Evolutionary conservation across 768 basidiomycete species (phyloP), one percentile per base, ranked within the genome.

Genomic region (Crucibulum laeve): DNA sequence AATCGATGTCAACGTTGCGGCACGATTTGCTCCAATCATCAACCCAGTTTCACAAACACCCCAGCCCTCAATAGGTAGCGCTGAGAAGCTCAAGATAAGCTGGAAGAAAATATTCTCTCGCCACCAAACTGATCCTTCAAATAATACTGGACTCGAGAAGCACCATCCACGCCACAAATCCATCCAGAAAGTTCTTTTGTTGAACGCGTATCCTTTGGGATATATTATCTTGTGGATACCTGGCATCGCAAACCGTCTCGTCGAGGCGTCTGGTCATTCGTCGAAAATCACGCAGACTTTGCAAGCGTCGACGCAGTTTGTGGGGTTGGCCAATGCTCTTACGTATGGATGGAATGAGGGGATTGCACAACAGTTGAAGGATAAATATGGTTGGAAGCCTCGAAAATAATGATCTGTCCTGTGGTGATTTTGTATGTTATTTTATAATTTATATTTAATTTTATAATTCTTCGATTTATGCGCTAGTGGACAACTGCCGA

Each of bases 341-440:
- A 43, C 42, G 17, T 43, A 43, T 25, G 42, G 42, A 36, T 43
- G 42, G 42, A 43, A 43, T 13, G 42, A 43, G 36, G 11, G 14
- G 30, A 35, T 43, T 6, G 32, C 42, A n/a, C 28, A n/a, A 30
- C 28, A 42, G 81, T 91, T 49, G n/a, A n/a, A n/a, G n/a, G n/a
- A n/a, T n/a, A n/a, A n/a, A n/a, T n/a, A n/a, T n/a, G n/a, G n/a
- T n/a, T n/a, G n/a, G n/a, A n/a, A n/a, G n/a, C n/a, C n/a, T n/a
- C n/a, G n/a, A n/a, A n/a, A n/a, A n/a, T n/a, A n/a, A n/a, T n/a
- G n/a, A n/a, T n/a, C n/a, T n/a, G n/a, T n/a, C n/a, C n/a, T n/a
- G n/a, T n/a, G n/a, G n/a, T n/a, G n/a, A n/a, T n/a, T n/a, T n/a
- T n/a, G n/a, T n/a, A n/a, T n/a, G n/a, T n/a, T n/a, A n/a, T n/a